Evolutionary conservation across 129 eudicot species (phyloP), one percentile per base, ranked within the genome.

Genomic region (Heracleum sosnowskyi): DNA sequence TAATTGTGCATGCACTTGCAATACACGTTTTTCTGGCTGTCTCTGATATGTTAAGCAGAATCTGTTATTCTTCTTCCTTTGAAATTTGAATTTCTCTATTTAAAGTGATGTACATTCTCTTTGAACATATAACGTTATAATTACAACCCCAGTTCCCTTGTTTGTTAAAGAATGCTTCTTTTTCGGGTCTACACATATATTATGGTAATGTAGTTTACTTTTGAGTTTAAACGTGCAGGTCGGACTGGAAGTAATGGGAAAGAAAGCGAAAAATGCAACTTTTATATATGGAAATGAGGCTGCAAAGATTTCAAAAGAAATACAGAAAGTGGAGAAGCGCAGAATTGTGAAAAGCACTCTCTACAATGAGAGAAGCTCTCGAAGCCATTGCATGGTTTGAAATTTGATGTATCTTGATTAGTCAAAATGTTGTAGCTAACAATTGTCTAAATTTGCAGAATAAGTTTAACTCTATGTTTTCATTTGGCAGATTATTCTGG

Each of bases 241-340:
- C 79, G 90, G 84, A 80, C 78, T 95, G 37, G 99, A 95, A 83
- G 96, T 95, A 75, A 92, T 95, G 96, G 99, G 99, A 1, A 95
- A 95, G 82, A 95, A 95, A 81, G 99, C 64, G 11, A 75, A 47
- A 49, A 75, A 75, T 46, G 78, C 78, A 29, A 75, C 63, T 31
- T 75, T 75, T 75, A 75, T 75, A 22, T 88, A 96, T 36, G 99
- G 99, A 75, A 85, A 86, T 78, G 97, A 95, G 72, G 99, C 99
- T 73, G 92, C 86, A 42, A 95, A 95, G 83, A 92, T 95, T 74
- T 85, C 94, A 29, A 95, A 90, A 83, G 99, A 75, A 49, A 75
- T 75, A 34, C 63, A 75, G 78, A 75, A 75, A 44, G 78, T 75
- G 39, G 78, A 75, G 78, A 75, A 47, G 78, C 64, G 64, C 33